A percentile compares a stretch with the other conserved stretches of the same genome.
These are phyloP conservation scores for Ambrosiella xylebori DNA, from an alignment of 2,329 filamentous ascomycete species.

Conservation along the genomic window DNA sequence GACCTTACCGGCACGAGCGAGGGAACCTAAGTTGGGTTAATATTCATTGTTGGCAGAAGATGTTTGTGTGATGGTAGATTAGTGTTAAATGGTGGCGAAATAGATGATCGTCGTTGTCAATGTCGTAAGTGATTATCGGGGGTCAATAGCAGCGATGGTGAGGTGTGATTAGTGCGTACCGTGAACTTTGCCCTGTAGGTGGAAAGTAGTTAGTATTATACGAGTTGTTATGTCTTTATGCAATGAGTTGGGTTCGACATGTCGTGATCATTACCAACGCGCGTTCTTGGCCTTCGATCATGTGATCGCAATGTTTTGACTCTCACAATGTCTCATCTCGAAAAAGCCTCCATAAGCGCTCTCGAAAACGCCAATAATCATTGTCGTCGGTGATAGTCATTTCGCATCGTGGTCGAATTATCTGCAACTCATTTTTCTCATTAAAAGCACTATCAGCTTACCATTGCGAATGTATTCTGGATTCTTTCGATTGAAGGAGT, in stretches of 20 bases:
- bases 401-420: background rate
- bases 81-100: background rate
- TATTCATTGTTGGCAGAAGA: too few species aligned
- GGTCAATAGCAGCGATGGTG: background rate
- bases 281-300: background rate
- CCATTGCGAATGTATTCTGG: constrained; percentile 2
- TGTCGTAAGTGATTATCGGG: background rate
- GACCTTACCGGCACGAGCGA: constrained; percentile 83
- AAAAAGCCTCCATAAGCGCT: background rate
- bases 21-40: constrained; percentile 22
- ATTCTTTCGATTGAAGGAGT: background rate
- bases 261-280: background rate
- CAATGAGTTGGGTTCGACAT: background rate
- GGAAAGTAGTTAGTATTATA: constrained; percentile 7
- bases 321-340: background rate
- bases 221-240: background rate
- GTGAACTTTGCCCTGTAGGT: constrained; percentile 14
- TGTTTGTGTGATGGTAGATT: background rate
- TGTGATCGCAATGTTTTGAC: background rate
- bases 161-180: constrained; percentile 8
- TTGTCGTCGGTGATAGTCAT: background rate
- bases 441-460: background rate
- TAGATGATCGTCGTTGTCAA: background rate
- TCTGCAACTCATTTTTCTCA: background rate
- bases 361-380: background rate